Conservation (phyloP, 805 yeast species). For the Schwanniomyces pseudopolymorphus region DNA sequence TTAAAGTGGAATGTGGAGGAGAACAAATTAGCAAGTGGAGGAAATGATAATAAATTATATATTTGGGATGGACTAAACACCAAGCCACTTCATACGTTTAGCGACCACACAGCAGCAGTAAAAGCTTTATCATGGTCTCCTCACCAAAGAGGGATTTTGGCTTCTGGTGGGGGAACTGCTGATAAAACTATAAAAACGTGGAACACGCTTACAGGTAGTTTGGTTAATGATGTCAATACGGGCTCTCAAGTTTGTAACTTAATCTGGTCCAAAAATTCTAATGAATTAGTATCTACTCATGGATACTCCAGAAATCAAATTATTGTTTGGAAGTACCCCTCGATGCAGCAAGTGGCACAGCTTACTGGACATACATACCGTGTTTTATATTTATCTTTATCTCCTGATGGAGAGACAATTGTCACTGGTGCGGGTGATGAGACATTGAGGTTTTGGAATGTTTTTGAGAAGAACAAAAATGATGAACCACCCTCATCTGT, state of each 20-base stretch:
- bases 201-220: slow-evolving; percentile 81
- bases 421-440: slow-evolving; percentile 99
- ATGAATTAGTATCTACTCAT: slow-evolving; percentile 91
- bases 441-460: slow-evolving; percentile 92
- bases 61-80: slow-evolving; percentile 83
- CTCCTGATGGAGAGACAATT: slow-evolving; percentile 95
- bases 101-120: slow-evolving; percentile 91
- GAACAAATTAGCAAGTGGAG: slow-evolving; percentile 91
- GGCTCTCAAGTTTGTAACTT: slow-evolving; percentile 96
- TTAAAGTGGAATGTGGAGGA: slow-evolving; percentile 90
- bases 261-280: slow-evolving; percentile 88
- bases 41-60: slow-evolving; percentile 83
- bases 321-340: slow-evolving; percentile 90
- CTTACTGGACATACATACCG: slow-evolving; percentile 93
- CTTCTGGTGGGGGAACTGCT: slow-evolving; percentile 96
- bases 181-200: slow-evolving; percentile 88
- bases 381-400: slow-evolving; percentile 82
- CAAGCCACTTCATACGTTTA: slow-evolving; percentile 69
- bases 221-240: slow-evolving; percentile 80
- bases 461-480: slow-evolving; percentile 73
- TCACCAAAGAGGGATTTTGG: slow-evolving; percentile 89
- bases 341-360: slow-evolving; percentile 89
- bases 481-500: slow-evolving; percentile 62
- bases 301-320: slow-evolving; percentile 91
- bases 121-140: slow-evolving; percentile 98